phyloP scores from a whole-genome alignment of 306 rosid genomes.

The Cyamopsis tetragonoloba region DNA sequence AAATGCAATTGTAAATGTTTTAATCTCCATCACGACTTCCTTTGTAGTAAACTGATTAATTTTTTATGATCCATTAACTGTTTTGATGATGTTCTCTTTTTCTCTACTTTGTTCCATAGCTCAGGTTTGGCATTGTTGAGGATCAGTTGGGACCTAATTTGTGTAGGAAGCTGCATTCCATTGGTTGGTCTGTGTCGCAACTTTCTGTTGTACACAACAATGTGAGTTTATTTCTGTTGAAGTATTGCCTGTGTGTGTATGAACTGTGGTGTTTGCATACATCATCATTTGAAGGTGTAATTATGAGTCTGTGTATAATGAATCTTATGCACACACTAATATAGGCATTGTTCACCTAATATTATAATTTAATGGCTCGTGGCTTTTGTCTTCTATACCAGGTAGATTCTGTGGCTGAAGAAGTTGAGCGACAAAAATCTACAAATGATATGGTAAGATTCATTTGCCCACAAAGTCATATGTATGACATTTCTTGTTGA shows the following conservation, averaged over 20 bases:
- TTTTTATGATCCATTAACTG: slow-evolving; percentile 28
- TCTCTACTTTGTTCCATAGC: slow-evolving; percentile 77
- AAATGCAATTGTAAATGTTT: not conserved
- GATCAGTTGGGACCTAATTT: slow-evolving; percentile 77
- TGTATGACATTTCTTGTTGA: slow-evolving; percentile 14
- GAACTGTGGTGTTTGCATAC: slow-evolving; percentile 11
- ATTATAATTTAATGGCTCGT: slow-evolving; percentile 20
- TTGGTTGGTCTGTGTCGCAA: slow-evolving; percentile 81
- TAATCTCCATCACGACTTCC: slow-evolving; percentile 3
- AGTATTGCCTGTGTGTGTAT: not conserved
- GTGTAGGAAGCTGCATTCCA: slow-evolving; percentile 64
- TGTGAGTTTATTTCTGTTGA: slow-evolving; percentile 54
- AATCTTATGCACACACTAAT: not conserved
- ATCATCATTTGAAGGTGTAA: not conserved
- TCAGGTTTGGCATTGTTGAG: slow-evolving; percentile 94
- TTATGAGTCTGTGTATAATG: not conserved
- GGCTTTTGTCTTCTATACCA: slow-evolving; percentile 37
- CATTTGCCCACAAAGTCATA: slow-evolving; percentile 7
- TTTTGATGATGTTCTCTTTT: slow-evolving; percentile 44
- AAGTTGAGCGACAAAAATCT: slow-evolving; percentile 68
- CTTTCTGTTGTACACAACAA: slow-evolving; percentile 68
- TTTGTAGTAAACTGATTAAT: slow-evolving; percentile 5
- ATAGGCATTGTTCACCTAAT: not conserved
- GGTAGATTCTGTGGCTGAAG: slow-evolving; percentile 93
- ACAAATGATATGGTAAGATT: slow-evolving; percentile 67